Evolutionary conservation across 345 rosid species (phyloP), one percentile per base, ranked within the genome.

Genomic region (Rhizophora mangle): DNA sequence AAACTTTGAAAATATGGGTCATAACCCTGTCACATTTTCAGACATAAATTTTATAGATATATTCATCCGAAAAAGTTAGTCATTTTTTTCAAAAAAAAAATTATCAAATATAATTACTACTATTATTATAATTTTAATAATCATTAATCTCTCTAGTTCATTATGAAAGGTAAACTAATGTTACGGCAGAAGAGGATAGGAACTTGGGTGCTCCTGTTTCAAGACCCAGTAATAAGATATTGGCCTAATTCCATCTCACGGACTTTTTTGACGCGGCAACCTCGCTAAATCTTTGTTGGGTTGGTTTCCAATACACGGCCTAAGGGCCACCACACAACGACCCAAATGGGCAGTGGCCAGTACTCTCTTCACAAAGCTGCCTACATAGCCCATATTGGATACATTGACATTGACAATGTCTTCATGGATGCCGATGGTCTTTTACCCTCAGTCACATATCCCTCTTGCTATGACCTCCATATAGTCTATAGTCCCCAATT

Each of bases 301-400:
- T 46, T 36, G 20, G 30, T 73, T 9, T 10, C 27, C 0, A 60
- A 73, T 29, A 4, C 8, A 0, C 8, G 16, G 18, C 4, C 15
- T 3, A 15, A 67, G 1, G 47, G 56, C 3, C 36, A 15, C 5
- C 71, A 62, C 39, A 61, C 72, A 7, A 18, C 67, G 0, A 60
- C 68, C n/a, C 47, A 61, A 31, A 67, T 73, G 77, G 77, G 72
- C 53, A 73, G 60, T 62, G 77, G 72, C 4, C 72, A 62, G 37
- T 73, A 60, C 11, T 22, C 72, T 2, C 6, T 3, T 7, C 72
- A 43, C 16, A 67, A 61, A 39, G 67, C 72, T 0, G 53, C 53
- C n/a, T 19, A 32, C 11, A 3, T 67, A 1, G 3, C 18, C 16
- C 34, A 51, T 16, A 49, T 52, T 8, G 37, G 61, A 2, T 49